Evolutionary conservation across 495 filamentous ascomycete genomes (phyloP), one percentile per base, ranked within the genome.

Genomic region (Corynascus novoguineensis): DNA sequence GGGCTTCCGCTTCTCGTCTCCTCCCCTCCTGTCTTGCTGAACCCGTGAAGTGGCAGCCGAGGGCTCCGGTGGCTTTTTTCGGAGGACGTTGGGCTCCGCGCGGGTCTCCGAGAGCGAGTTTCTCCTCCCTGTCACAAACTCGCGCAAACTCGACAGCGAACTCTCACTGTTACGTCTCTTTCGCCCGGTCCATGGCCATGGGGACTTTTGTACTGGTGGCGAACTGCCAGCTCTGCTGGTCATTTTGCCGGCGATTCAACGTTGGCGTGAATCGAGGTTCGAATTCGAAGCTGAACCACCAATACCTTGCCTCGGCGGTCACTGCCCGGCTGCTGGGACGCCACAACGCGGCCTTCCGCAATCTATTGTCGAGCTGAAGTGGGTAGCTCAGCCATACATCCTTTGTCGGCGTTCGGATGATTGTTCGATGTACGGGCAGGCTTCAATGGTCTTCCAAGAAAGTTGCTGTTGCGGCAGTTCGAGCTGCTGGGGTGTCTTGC

Each of bases 131-230:
- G 56, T 59, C 27, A 57, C 38, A 12, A 52, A 11, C 7, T 59
- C 49, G 24, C 42, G 22, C 21, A 59, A 10, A 14, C 42, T 22
- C 32, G 45, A 1, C 32, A 59, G 2, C 0, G 57, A 47, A 28
- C 42, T 55, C 50, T 59, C 57, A 28, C 57, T 59, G 28, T 55
- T 50, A 22, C 57, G 57, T 41, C 57, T 34, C 15, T 32, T 41
- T 21, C 50, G 50, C 12, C 57, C 34, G 10, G 50, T 50, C 57
- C 57, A 59, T 1, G 50, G 42, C 57, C 57, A 59, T 19, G 57
- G 19, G 4, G 54, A 35, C 25, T 41, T 49, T 24, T 49, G 34
- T 19, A 32, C 31, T 5, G 44, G 38, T 3, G 21, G 19, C 9
- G 28, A 28, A 22, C 41, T 47, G 29, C 41, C 21, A 10, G 28